Evolutionary conservation across 192 early-diverging fungal species (phyloP), one percentile per base, ranked within the genome.

Genomic region (Chytriomyces sp.): DNA sequence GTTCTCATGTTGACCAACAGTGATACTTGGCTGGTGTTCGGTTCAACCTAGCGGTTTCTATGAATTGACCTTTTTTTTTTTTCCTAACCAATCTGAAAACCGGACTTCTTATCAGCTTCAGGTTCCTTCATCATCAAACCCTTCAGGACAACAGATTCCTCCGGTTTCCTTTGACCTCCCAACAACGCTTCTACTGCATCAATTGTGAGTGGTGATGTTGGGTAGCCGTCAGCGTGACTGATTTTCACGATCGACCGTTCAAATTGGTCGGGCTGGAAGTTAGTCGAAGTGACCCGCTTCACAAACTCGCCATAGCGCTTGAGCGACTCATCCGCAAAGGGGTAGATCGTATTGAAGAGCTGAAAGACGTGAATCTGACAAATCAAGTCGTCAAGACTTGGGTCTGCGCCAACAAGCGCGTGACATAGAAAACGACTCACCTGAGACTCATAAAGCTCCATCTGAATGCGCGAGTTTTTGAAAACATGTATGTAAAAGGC

Each of bases 401-500:
- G 41, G n/a, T 17, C 41, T 17, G 12, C 41, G 10, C n/a, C 41
- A 49, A 49, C n/a, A 49, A n/a, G n/a, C 41, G 41, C 10, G 41
- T 17, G n/a, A n/a, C n/a, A n/a, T n/a, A n/a, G n/a, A n/a, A n/a
- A n/a, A n/a, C n/a, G n/a, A n/a, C n/a, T n/a, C 8, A 72, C 70
- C 71, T 69, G 68, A 26, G 82, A 75, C 32, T 81, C 74, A 67
- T 81, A 86, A 25, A 86, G 7, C 60, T 86, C 84, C 8, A 86
- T 39, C 14, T 52, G 74, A 44, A 86, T 76, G 26, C 19, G 57
- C n/a, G 38, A 32, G 8, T 49, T 57, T 25, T 65, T 34, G 44
- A 80, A 80, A 3, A 32, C 53, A 17, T 49, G 4, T 22, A 36
- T 26, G 10, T 39, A 39, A 61, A 85, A 85, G 26, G 31, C 34